phyloP scores from a whole-genome alignment of 768 basidiomycete species.

The Nidularia pulvinata region DNA sequence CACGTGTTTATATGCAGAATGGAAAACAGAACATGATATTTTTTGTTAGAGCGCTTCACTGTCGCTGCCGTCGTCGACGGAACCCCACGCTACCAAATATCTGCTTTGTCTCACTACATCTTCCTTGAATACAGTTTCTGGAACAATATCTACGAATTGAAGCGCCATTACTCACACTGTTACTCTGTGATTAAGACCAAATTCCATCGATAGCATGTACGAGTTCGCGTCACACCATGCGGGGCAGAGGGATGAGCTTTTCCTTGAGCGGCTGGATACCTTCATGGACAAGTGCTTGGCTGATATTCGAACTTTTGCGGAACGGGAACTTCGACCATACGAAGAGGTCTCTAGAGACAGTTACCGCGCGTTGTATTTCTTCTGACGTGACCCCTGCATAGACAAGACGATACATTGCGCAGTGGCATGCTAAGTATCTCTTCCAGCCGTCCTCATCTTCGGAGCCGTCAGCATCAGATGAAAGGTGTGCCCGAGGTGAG shows the following conservation, averaged over 20 bases:
- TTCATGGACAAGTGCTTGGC: slow-evolving; percentile 58
- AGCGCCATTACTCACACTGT: no score
- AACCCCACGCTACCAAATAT: no score
- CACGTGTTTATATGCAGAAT: slow-evolving; percentile 17
- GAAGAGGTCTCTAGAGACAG: slow-evolving; percentile 47
- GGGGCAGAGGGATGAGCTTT: slow-evolving; percentile 46
- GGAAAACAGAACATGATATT: no score
- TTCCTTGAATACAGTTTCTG: not conserved
- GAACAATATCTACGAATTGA: not conserved
- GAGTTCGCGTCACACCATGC: slow-evolving; percentile 27
- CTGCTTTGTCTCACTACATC: not conserved
- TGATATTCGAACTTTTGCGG: slow-evolving; percentile 61
- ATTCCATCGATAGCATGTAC: slow-evolving; percentile 18
- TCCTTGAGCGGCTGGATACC: slow-evolving; percentile 61
- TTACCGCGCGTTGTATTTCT: not conserved
- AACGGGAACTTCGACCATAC: slow-evolving; percentile 54
- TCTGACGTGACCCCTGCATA: slow-evolving; percentile 21
- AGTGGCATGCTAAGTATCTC: slow-evolving; percentile 62
- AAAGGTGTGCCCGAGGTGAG: slow-evolving; percentile 3
- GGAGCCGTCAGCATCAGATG: not conserved
- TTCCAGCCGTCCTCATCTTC: slow-evolving; percentile 29
- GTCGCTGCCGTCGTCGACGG: no score
- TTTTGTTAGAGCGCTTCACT: no score
- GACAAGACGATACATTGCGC: slow-evolving; percentile 56
- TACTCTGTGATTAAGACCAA: slow-evolving; percentile 4